These are phyloP conservation scores for Mikania micrantha DNA, from an alignment of 129 eudicot genomes.

Conservation along the genomic window DNA sequence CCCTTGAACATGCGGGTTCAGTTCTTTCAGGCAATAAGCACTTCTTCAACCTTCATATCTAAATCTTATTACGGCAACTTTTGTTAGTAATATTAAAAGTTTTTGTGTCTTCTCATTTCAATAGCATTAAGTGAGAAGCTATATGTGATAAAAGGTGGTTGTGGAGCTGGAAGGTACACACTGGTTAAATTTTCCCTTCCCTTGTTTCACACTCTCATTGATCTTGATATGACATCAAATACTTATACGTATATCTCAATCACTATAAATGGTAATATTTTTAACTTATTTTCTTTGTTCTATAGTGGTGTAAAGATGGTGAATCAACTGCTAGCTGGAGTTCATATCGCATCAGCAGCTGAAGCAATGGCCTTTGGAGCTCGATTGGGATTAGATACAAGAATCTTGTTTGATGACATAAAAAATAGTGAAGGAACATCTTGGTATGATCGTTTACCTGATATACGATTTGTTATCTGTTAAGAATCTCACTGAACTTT, in stretches of 20 bases:
- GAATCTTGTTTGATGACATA: constrained; percentile 60
- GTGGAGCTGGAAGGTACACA: constrained; percentile 97
- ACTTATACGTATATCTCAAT: neutral
- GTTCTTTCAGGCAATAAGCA: constrained; percentile 69
- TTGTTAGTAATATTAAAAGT: constrained; percentile 1
- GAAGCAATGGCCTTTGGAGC: constrained; percentile 99
- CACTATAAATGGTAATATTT: neutral
- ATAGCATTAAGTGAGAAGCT: constrained; percentile 97
- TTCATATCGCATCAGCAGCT: constrained; percentile 98
- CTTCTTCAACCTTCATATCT: neutral
- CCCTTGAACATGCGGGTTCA: constrained; percentile 73
- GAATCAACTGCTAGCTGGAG: constrained; percentile 99
- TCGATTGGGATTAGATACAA: constrained; percentile 83
- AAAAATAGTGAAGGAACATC: constrained; percentile 79
- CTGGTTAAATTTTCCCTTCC: constrained; percentile 11
- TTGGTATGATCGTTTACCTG: constrained; percentile 46
- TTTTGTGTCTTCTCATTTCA: constrained; percentile 19
- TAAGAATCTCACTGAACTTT: neutral
- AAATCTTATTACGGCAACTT: neutral
- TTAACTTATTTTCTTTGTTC: constrained; percentile 8
- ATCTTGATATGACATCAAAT: neutral
- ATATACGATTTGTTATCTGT: neutral
- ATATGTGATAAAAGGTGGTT: constrained; percentile 79
- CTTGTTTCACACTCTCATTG: constrained; percentile 5
- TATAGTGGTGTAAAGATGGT: constrained; percentile 96